Conservation (phyloP, 257 asterid genomes). For the Solanum raphanifolium region DNA sequence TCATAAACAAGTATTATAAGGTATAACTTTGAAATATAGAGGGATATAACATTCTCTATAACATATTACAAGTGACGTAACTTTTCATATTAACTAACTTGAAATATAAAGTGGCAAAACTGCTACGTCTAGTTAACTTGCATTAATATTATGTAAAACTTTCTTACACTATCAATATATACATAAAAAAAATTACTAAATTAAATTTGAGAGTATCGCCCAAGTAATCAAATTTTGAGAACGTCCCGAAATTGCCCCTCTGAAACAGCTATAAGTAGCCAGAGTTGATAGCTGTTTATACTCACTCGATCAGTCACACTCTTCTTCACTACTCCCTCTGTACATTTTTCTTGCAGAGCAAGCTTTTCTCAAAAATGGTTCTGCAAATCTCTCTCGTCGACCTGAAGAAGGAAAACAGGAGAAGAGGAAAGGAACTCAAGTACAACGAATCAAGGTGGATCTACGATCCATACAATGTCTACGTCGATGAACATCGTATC, state of each 20-base stretch:
- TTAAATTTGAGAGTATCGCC: background rate
- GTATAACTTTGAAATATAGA: background rate
- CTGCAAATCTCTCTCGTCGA: background rate
- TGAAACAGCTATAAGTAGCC: background rate
- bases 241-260: background rate
- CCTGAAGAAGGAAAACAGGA: background rate
- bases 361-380: background rate
- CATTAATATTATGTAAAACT: background rate
- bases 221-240: background rate
- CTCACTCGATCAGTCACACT: background rate
- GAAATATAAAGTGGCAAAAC: background rate
- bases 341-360: background rate
- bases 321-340: background rate
- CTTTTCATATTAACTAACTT: background rate
- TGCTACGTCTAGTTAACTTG: background rate
- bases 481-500: background rate
- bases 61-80: background rate
- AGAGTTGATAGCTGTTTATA: background rate
- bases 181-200: background rate
- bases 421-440: background rate
- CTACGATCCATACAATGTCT: background rate
- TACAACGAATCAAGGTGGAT: background rate
- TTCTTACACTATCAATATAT: background rate
- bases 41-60: background rate
- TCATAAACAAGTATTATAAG: background rate